Percentiles rank a stretch among this genome's conserved stretches.
Evolutionary conservation across 139 green algal species (phyloP).

Genomic region (Volvox reticuliferus): DNA sequence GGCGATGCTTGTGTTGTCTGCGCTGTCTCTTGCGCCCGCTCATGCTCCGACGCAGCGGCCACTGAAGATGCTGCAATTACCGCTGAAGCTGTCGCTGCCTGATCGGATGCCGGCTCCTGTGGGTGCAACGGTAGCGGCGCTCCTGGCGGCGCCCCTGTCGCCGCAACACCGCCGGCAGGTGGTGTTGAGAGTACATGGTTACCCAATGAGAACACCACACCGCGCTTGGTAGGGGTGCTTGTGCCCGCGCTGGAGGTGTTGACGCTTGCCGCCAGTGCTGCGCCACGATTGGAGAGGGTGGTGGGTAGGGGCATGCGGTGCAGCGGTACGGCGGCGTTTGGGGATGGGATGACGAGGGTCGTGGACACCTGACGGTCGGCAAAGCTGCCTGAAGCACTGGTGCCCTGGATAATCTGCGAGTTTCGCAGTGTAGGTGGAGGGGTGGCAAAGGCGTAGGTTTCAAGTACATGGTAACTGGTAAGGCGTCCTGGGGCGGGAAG

Average conservation of each 20-base stretch:
- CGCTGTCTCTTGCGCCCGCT: too few relatives aligned
- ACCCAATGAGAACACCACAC: neutral
- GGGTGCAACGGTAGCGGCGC: neutral
- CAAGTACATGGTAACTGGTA: too few relatives aligned
- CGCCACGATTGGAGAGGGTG: neutral
- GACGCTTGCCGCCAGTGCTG: neutral
- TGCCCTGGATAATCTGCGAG: constrained; percentile 13
- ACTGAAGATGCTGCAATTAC: neutral
- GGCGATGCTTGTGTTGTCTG: too few relatives aligned
- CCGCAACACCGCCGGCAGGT: neutral
- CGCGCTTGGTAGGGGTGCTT: neutral
- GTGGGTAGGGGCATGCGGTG: neutral
- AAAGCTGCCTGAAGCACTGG: neutral
- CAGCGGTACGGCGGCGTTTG: neutral
- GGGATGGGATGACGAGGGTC: neutral
- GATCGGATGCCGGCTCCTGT: neutral
- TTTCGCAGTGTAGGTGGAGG: too few relatives aligned
- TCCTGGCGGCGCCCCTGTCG: neutral
- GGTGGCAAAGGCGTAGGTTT: too few relatives aligned
- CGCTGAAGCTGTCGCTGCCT: neutral
- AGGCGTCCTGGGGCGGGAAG: too few relatives aligned
- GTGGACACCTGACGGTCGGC: neutral
- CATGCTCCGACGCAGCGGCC: neutral
- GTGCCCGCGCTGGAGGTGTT: neutral
- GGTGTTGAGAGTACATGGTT: neutral